Percentiles rank a stretch among this genome's conserved stretches.
Conservation (phyloP, 306 rosid genomes). For the Trifolium dubium region DNA sequence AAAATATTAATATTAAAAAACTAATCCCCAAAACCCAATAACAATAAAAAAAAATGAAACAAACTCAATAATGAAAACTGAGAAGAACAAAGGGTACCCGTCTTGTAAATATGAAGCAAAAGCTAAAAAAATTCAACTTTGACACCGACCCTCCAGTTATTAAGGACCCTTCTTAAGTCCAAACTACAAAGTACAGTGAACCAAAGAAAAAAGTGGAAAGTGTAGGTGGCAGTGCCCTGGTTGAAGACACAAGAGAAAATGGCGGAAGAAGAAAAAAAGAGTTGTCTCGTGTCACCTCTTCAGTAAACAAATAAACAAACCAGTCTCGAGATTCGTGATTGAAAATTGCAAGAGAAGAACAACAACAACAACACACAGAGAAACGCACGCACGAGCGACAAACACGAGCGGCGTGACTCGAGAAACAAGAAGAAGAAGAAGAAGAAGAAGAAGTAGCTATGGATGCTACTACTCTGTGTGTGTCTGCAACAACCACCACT, state of each 20-base stretch:
- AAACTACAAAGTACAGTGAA: constrained; percentile 53
- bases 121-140: constrained; percentile 44
- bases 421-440: constrained; percentile 46
- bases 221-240: constrained; percentile 6
- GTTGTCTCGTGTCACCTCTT: constrained; percentile 27
- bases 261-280: constrained; percentile 68
- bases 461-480: background rate
- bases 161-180: background rate
- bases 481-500: constrained; percentile 49
- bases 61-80: background rate
- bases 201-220: background rate
- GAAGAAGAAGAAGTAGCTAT: too few relatives aligned
- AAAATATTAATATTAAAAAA: constrained; percentile 37
- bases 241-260: constrained; percentile 50
- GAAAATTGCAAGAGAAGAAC: background rate
- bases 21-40: constrained; percentile 42
- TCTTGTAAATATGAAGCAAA: constrained; percentile 47
- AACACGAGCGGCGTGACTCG: constrained; percentile 65
- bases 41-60: constrained; percentile 31
- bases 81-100: constrained; percentile 42
- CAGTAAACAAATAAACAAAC: constrained; percentile 31
- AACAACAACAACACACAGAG: background rate
- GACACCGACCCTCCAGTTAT: constrained; percentile 66
- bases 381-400: constrained; percentile 63
- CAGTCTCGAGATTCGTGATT: constrained; percentile 44